Evolutionary conservation across 768 basidiomycete genomes (phyloP).

Genomic region (Lentinula boryana): DNA sequence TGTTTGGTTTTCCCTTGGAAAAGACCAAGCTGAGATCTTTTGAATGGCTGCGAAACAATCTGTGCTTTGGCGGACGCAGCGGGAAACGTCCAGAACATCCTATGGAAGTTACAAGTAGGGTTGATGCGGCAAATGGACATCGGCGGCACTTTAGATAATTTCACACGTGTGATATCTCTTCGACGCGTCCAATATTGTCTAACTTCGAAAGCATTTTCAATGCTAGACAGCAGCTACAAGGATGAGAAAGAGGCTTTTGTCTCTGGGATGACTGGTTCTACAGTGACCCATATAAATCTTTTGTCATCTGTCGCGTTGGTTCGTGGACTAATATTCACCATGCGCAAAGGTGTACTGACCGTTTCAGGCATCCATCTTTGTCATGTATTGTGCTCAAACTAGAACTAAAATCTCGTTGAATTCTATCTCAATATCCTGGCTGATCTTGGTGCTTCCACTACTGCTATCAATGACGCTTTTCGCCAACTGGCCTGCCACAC

Average conservation of each 20-base stretch:
- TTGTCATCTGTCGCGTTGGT: conserved; percentile 64
- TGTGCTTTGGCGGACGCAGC: conserved; percentile 1
- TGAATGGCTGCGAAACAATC: conserved; percentile 62
- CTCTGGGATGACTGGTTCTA: conserved; percentile 65
- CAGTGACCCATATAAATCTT: conserved; percentile 60
- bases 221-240: conserved; percentile 45
- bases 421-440: conserved; percentile 47
- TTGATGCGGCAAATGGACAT: too few species aligned
- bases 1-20: conserved; percentile 79
- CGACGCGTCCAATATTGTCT: not conserved
- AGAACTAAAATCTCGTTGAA: conserved; percentile 48
- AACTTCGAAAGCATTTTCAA: not conserved
- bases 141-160: not conserved
- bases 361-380: not conserved
- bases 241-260: conserved; percentile 78
- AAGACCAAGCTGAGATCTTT: conserved; percentile 73
- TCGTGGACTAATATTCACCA: conserved; percentile 19
- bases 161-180: not conserved
- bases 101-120: not conserved
- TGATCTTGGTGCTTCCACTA: conserved; percentile 68
- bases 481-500: conserved; percentile 46
- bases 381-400: conserved; percentile 33
- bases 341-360: not conserved
- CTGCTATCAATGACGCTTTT: conserved; percentile 77
- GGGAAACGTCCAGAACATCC: not conserved